phyloP scores from a whole-genome alignment of 1,284 basidiomycete genomes.

The Apiotrichum brassicae region DNA sequence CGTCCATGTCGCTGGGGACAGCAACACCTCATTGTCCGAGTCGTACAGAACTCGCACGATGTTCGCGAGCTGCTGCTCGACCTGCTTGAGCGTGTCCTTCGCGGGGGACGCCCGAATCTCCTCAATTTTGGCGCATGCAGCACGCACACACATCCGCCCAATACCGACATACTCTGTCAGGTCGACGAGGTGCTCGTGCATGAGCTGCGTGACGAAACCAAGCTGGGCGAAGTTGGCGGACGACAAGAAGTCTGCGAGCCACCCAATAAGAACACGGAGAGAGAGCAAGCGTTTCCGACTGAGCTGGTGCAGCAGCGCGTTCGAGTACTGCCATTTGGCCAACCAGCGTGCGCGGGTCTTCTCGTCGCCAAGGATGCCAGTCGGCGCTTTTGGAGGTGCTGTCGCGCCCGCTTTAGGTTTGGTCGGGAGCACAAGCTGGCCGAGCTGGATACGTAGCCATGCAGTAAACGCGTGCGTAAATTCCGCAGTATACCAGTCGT shows the following conservation, averaged over 20 bases:
- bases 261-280: conserved; percentile 67
- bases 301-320: conserved; percentile 68
- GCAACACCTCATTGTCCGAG: conserved; percentile 29
- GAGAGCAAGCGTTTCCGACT: conserved; percentile 78
- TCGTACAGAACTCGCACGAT: conserved; percentile 33
- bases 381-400: conserved; percentile 17
- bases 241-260: conserved; percentile 73
- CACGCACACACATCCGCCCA: conserved; percentile 32
- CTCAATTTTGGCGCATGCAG: conserved; percentile 52
- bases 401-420: conserved; percentile 65
- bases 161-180: conserved; percentile 51
- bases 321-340: conserved; percentile 44
- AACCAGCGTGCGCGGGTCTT: conserved; percentile 29
- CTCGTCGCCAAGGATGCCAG: conserved; percentile 50
- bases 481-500: conserved; percentile 76
- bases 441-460: conserved; percentile 84
- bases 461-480: conserved; percentile 80
- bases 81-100: conserved; percentile 20
- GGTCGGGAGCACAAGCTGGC: conserved; percentile 73
- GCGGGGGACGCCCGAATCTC: conserved; percentile 49
- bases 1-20: conserved; percentile 51
- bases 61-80: conserved; percentile 27
- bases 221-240: conserved; percentile 76
- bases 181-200: conserved; percentile 71
- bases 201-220: conserved; percentile 68